Evolutionary conservation across 2,329 filamentous ascomycete species (phyloP), one percentile per base, ranked within the genome.

Genomic region (Mycocentrospora acerina): DNA sequence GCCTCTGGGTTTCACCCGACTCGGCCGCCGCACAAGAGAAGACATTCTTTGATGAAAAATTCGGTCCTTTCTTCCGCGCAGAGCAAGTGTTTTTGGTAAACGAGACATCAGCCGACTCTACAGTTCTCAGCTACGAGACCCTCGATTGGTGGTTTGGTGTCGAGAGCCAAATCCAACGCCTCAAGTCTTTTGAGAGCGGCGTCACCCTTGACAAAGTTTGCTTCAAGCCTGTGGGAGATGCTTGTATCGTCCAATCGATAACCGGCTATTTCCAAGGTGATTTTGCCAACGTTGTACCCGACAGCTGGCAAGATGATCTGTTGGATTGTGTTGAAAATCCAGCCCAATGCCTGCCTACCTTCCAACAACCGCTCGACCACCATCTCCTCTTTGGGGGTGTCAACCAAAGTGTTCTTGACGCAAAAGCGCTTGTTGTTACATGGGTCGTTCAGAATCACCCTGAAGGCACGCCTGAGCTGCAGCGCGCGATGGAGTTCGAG

Each of bases 81-180:
- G 88, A 98, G 66, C 93, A 98, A 69, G 81, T 84, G 1, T 98
- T 98, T 66, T 68, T 98, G 11, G 89, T 97, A 46, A 98, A 97
- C 48, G 90, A 96, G 53, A 90, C 83, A 1, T 65, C 77, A 1
- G 74, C 75, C 3, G 80, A 80, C 0, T 77, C 82, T 0, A 87
- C 89, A 1, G 89, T 97, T 2, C 71, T 98, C 40, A 90, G 81
- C 65, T 93, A 94, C 52, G 88, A 96, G 7, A 96, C 87, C 0
- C 74, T 98, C 8, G 73, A 78, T 17, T 98, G 93, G 93, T 97
- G 91, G 93, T 88, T 93, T 60, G 87, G 83, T 45, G 83, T 97
- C 2, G 93, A 98, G 64, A 80, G 82, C 52, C 83, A 84, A 32
- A 81, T 97, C 24, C 77, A 78, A 40, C 76, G 80, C 27, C 77